Base-by-base conservation (phyloP, 78 protist species). In the Dictyostelium capitatum region DNA sequence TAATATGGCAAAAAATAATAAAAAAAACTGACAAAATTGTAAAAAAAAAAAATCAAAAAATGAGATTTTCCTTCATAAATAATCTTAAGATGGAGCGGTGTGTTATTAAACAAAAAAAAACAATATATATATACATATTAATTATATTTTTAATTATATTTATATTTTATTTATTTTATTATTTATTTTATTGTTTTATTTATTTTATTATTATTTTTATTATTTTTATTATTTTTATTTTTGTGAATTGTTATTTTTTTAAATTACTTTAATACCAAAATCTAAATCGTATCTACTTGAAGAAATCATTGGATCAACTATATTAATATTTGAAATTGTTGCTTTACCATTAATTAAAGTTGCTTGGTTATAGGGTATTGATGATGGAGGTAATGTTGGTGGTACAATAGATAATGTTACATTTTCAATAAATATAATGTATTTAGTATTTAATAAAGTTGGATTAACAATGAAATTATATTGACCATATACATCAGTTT, bases 401-500 rank as follows among this genome's bases (percentile, higher is more conserved):
- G 91, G 91, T 43, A 73, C 41, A 25, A 83, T 56, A 1, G 46
- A 37, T 4, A 51, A n/a, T 82, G 46, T 53, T 3, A 56, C 51
- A 30, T 53, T 41, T 25, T 20, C 56, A 15, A 57, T 78, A 11
- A 41, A 8, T 1, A 89, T 19, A 0, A 32, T 77, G 75, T 89
- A 89, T 48, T 19, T 46, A 0, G 1, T 51, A 14, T 89, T 57
- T 9, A 20, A 0, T 9, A 5, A 67, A n/a, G 81, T 81, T 14
- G 78, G 37, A n/a, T 83, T 73, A 37, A 37, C 43, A 28, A 46
- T 73, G 37, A 89, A 89, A 41, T 11, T 41, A n/a, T 62, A 89
- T 28, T 28, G 25, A 72, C 94, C 94, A 17, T 77, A 25, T 12
- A 23, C 25, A 59, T 89, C 94, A 6, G 89, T 82, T 14, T 41